phyloP scores from a whole-genome alignment of 371 early-diverging fungal genomes.

The Zancudomyces culisetae region DNA sequence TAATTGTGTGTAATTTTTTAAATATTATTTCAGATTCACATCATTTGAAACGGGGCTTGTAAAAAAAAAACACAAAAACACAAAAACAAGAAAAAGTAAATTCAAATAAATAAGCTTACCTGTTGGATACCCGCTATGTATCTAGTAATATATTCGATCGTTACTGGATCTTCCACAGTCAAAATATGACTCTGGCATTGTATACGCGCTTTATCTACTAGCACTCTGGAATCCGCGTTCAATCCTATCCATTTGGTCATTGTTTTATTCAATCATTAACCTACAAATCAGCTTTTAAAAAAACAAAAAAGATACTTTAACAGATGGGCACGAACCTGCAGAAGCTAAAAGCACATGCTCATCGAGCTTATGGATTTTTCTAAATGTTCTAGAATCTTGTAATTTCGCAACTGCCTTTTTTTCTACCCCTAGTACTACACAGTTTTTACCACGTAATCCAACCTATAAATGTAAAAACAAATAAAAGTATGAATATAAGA shows the following conservation, averaged over 20 bases:
- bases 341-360: slow-evolving; percentile 92
- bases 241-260: slow-evolving; percentile 30
- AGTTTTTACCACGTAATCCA: slow-evolving; percentile 82
- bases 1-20: too few species aligned
- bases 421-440: slow-evolving; percentile 92
- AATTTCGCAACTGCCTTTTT: slow-evolving; percentile 90
- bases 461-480: too few species aligned
- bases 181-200: slow-evolving; percentile 95
- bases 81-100: slow-evolving; percentile 12
- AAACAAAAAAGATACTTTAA: not conserved
- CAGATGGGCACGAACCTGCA: slow-evolving; percentile 75
- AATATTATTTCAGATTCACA: too few species aligned
- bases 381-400: slow-evolving; percentile 90
- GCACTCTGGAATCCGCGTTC: slow-evolving; percentile 90
- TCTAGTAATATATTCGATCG: slow-evolving; percentile 94
- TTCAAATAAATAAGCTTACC: not conserved
- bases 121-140: slow-evolving; percentile 94
- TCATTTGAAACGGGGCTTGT: too few species aligned
- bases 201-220: slow-evolving; percentile 90
- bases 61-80: too few species aligned
- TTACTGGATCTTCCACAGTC: slow-evolving; percentile 93
- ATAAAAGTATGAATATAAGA: too few species aligned
- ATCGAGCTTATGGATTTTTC: slow-evolving; percentile 91
- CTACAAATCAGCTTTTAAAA: not conserved
- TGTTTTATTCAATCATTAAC: not conserved